Evolutionary conservation across 768 basidiomycete species (phyloP).

Genomic region (Harrya chromipes): DNA sequence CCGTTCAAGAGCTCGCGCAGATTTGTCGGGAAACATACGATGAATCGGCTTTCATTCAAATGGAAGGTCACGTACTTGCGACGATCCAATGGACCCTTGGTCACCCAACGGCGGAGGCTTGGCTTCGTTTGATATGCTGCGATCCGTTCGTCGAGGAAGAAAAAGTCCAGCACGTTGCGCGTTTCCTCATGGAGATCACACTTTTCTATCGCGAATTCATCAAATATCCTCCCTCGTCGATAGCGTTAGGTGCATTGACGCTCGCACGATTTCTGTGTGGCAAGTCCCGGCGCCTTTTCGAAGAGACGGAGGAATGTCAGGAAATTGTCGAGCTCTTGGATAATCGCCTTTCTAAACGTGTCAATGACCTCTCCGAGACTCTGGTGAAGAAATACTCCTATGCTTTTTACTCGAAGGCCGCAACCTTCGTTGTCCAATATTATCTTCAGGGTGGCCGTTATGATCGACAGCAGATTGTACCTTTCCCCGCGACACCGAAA

Average conservation of each 20-base stretch:
- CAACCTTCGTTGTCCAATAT: slow-evolving; percentile 88
- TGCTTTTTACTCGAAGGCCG: slow-evolving; percentile 94
- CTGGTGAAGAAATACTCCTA: slow-evolving; percentile 98
- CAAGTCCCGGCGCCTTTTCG: slow-evolving; percentile 71
- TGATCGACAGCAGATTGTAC: slow-evolving; percentile 40
- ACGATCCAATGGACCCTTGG: slow-evolving; percentile 97
- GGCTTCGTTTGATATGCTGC: slow-evolving; percentile 84
- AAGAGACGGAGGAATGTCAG: slow-evolving; percentile 80
- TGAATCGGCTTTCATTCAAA: slow-evolving; percentile 96
- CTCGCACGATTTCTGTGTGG: slow-evolving; percentile 87
- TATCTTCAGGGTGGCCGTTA: slow-evolving; percentile 89
- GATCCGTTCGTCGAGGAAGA: slow-evolving; percentile 76
- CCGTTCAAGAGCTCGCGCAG: slow-evolving; percentile 89
- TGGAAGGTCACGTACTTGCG: slow-evolving; percentile 96
- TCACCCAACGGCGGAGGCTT: slow-evolving; percentile 97
- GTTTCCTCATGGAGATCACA: slow-evolving; percentile 99
- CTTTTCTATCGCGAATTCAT: slow-evolving; percentile 97
- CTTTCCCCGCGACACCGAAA: slow-evolving; percentile 64
- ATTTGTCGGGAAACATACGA: slow-evolving; percentile 98
- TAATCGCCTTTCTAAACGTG: slow-evolving; percentile 77
- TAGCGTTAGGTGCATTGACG: slow-evolving; percentile 86
- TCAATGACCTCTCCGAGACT: slow-evolving; percentile 93
- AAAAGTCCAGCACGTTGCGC: slow-evolving; percentile 91
- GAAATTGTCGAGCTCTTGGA: slow-evolving; percentile 88
- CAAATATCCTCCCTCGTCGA: slow-evolving; percentile 77